Evolutionary conservation across 176 grass and related monocot genomes (phyloP), one percentile per base, ranked within the genome.

Genomic region (Lolium multiflorum): DNA sequence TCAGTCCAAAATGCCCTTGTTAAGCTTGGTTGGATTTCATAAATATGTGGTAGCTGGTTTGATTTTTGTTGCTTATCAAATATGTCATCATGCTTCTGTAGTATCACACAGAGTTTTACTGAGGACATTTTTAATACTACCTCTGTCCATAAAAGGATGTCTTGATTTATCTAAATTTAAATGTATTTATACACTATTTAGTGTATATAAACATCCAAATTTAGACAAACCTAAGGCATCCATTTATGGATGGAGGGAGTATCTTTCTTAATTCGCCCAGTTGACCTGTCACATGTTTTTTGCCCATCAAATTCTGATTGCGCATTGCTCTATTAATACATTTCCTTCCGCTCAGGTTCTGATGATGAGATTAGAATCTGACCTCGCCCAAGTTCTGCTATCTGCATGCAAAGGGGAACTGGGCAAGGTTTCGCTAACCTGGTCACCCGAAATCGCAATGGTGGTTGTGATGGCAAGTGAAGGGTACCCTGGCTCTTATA

Each of bases 401-500:
- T 92, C 91, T 16, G 93, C 93, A 22, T 95, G 91, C 83, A 86
- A 28, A 74, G 96, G 93, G 9, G 91, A 92, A 50, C 62, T 98
- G 49, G 79, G 84, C 54, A 84, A 64, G 46, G 88, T 94, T 48
- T 91, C 93, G 1, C 50, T 98, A 67, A 79, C 77, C 5, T 98
- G 96, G 93, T 95, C 91, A 0, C 73, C 85, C 3, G 96, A 90
- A 84, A 78, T 92, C 2, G 91, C 93, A 3, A 86, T 94, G 88
- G 91, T 94, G 56, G 93, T 95, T 31, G 96, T 98, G 54, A 93
- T 98, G 89, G 96, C 96, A 52, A 94, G 88, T 14, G 74, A 88
- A 66, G 96, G 93, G 49, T 98, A 98, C 78, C 96, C 93, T 1
- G 84, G 90, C 9, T 67, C 91, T 70, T 98, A 98, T 71, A 92